These are phyloP conservation scores for Perkinsus olseni DNA, from an alignment of 169 alveolate genomes.

Conservation along the genomic window DNA sequence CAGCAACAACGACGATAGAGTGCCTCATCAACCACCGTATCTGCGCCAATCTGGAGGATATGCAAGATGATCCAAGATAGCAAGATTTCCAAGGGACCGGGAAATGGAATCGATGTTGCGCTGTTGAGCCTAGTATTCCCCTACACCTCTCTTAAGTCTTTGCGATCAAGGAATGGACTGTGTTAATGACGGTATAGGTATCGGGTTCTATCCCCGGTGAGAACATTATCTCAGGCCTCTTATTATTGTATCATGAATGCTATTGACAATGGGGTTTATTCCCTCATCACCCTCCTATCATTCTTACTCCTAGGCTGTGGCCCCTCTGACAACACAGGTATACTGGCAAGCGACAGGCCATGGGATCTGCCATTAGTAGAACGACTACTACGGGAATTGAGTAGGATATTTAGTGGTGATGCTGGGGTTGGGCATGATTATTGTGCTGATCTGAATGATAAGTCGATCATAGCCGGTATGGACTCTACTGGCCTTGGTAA, in stretches of 20 bases:
- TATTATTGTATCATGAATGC: too few relatives aligned
- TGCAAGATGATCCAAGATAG: background rate
- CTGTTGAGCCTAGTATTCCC: too few relatives aligned
- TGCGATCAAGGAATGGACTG: too few relatives aligned
- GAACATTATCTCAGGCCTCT: background rate
- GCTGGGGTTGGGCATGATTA: background rate
- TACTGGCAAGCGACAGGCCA: background rate
- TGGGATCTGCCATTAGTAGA: background rate
- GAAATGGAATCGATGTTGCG: too few relatives aligned
- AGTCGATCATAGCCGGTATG: background rate
- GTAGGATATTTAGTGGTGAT: background rate
- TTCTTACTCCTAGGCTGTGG: background rate
- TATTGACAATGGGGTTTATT: too few relatives aligned
- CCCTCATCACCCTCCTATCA: background rate
- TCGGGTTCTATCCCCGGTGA: too few relatives aligned
- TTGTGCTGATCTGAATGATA: background rate
- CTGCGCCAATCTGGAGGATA: background rate
- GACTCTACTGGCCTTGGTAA: background rate
- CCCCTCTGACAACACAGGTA: background rate
- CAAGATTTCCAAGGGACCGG: background rate
- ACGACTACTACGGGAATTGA: background rate
- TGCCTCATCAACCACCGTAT: background rate
- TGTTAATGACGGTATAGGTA: too few relatives aligned
- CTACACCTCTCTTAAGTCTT: too few relatives aligned
- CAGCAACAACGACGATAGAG: too few relatives aligned